These are phyloP conservation scores for Paspalum notatum DNA, from an alignment of 176 grass and related monocot species.

Conservation along the genomic window DNA sequence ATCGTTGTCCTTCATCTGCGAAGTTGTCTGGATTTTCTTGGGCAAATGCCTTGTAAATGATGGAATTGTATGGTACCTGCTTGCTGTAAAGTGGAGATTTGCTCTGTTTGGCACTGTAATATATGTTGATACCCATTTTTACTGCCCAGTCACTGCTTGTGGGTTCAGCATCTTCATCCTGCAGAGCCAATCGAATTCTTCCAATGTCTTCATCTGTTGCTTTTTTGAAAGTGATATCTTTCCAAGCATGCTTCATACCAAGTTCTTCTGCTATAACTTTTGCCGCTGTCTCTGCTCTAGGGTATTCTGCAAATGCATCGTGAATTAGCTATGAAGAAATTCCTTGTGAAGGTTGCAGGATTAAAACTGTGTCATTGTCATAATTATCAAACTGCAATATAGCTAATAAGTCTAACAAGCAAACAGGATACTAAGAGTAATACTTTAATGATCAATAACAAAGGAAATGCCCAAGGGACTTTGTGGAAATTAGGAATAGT, in stretches of 20 bases:
- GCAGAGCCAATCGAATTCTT: constrained; percentile 66
- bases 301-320: constrained; percentile 79
- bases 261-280: constrained; percentile 76
- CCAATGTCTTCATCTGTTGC: constrained; percentile 59
- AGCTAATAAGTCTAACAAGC: constrained; percentile 5
- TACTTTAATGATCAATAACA: constrained; percentile 24
- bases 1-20: constrained; percentile 38
- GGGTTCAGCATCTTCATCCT: constrained; percentile 90
- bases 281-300: constrained; percentile 78
- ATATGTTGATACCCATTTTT: constrained; percentile 98
- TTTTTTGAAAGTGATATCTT: constrained; percentile 73
- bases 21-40: constrained; percentile 58
- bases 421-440: constrained; percentile 27
- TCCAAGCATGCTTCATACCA: constrained; percentile 78
- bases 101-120: constrained; percentile 94
- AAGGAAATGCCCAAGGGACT: constrained; percentile 21
- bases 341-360: constrained; percentile 29
- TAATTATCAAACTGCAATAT: constrained; percentile 14
- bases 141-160: constrained; percentile 90
- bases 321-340: constrained; percentile 40
- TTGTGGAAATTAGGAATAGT: constrained; percentile 27
- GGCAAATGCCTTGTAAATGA: constrained; percentile 95
- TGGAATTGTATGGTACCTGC: constrained; percentile 93
- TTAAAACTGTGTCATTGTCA: background rate
- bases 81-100: constrained; percentile 96